phyloP scores from a whole-genome alignment of 2,329 filamentous ascomycete genomes.

The Thielaviopsis punctulata region DNA sequence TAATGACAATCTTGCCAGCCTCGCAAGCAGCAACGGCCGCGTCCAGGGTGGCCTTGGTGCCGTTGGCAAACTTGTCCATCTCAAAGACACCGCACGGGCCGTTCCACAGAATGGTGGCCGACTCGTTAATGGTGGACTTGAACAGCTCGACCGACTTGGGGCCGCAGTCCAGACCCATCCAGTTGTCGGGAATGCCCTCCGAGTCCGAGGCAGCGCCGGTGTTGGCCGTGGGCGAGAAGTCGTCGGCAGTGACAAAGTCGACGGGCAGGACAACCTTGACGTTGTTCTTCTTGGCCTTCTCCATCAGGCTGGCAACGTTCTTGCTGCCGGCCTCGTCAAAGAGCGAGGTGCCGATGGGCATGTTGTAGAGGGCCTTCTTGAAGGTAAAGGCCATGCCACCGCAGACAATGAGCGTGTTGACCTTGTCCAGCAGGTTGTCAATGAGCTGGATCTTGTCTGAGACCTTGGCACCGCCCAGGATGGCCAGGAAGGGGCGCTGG shows the following conservation, averaged over 20 bases:
- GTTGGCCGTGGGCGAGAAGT: slow-evolving; percentile 74
- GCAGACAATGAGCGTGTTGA: slow-evolving; percentile 90
- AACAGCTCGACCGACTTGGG: slow-evolving; percentile 76
- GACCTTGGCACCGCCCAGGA: slow-evolving; percentile 94
- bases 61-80: slow-evolving; percentile 82
- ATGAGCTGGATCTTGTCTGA: slow-evolving; percentile 99
- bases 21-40: slow-evolving; percentile 68
- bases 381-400: slow-evolving; percentile 99
- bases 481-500: slow-evolving; percentile 91
- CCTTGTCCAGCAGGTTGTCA: slow-evolving; percentile 96
- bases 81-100: slow-evolving; percentile 95
- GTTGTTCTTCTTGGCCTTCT: slow-evolving; percentile 92
- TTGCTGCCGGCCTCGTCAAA: slow-evolving; percentile 90
- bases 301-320: slow-evolving; percentile 71
- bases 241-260: slow-evolving; percentile 92
- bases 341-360: slow-evolving; percentile 77
- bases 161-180: slow-evolving; percentile 95
- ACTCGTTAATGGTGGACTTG: slow-evolving; percentile 69
- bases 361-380: slow-evolving; percentile 91
- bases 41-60: slow-evolving; percentile 83
- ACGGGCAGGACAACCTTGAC: slow-evolving; percentile 90
- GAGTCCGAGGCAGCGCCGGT: slow-evolving; percentile 68
- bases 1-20: slow-evolving; percentile 89
- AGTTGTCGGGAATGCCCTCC: slow-evolving; percentile 79
- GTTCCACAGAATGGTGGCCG: slow-evolving; percentile 98